Evolutionary conservation across 2,329 filamentous ascomycete species (phyloP).

Genomic region (Fusarium guadeloupense): DNA sequence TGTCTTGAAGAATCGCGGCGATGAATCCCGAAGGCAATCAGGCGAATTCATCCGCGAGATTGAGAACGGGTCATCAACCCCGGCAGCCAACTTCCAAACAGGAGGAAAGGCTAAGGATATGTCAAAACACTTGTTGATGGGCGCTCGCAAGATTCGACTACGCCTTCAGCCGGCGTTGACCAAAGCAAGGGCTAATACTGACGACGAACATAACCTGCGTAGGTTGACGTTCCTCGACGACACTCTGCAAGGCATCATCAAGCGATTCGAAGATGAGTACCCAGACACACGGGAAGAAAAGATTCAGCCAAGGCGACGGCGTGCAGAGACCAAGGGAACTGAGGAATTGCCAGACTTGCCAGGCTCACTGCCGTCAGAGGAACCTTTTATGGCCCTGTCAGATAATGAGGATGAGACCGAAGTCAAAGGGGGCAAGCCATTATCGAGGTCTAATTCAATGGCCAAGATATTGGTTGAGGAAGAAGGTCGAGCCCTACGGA

Average conservation of each 20-base stretch:
- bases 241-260: slow-evolving; percentile 90
- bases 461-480: slow-evolving; percentile 65
- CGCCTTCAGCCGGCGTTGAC: slow-evolving; percentile 85
- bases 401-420: slow-evolving; percentile 62
- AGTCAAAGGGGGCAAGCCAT: slow-evolving; percentile 51
- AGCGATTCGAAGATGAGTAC: slow-evolving; percentile 95
- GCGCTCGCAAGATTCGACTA: slow-evolving; percentile 86
- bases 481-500: slow-evolving; percentile 65
- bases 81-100: slow-evolving; percentile 52
- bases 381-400: slow-evolving; percentile 53
- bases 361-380: slow-evolving; percentile 39
- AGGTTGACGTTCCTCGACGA: slow-evolving; percentile 86
- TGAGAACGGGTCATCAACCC: slow-evolving; percentile 59
- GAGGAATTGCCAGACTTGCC: slow-evolving; percentile 40
- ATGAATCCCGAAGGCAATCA: slow-evolving; percentile 66
- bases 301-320: slow-evolving; percentile 16
- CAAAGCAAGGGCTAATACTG: slow-evolving; percentile 73
- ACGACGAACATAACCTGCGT: slow-evolving; percentile 81
- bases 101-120: slow-evolving; percentile 83
- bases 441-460: slow-evolving; percentile 63
- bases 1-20: slow-evolving; percentile 80
- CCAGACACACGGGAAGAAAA: slow-evolving; percentile 77
- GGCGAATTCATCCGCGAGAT: slow-evolving; percentile 63
- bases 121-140: slow-evolving; percentile 87
- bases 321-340: slow-evolving; percentile 18